phyloP scores from a whole-genome alignment of 2,329 filamentous ascomycete genomes.

The Rhexocercosporidium sp. region DNA sequence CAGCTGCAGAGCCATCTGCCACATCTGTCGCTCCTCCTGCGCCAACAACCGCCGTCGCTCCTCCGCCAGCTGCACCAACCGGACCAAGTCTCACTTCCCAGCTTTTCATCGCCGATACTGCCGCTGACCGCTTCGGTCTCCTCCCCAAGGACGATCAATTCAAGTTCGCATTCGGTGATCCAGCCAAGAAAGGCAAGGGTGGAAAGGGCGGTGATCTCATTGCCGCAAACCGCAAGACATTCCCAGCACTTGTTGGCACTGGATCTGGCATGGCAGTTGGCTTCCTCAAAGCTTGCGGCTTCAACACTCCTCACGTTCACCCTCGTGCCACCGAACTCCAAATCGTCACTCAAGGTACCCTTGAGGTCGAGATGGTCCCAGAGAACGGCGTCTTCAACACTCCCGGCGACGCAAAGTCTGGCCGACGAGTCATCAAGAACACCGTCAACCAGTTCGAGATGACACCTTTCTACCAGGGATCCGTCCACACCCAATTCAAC shows the following conservation, averaged over 20 bases:
- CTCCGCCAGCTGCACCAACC: conserved; percentile 18
- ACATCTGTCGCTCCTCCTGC: conserved; percentile 16
- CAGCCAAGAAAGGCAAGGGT: conserved; percentile 37
- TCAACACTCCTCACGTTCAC: conserved; percentile 63
- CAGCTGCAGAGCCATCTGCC: conserved; percentile 33
- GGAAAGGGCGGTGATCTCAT: conserved; percentile 55
- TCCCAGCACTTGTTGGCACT: conserved; percentile 60
- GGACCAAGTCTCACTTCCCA: conserved; percentile 31
- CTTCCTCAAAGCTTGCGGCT: conserved; percentile 56
- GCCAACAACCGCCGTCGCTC: conserved; percentile 15
- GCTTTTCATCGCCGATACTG: conserved; percentile 43
- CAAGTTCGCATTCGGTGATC: conserved; percentile 53
- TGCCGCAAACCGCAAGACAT: conserved; percentile 59
- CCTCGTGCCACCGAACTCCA: conserved; percentile 59
- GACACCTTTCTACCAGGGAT: conserved; percentile 60
- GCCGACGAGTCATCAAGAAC: conserved; percentile 47
- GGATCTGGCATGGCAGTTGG: conserved; percentile 57
- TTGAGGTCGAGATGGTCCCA: conserved; percentile 57
- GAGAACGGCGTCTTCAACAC: conserved; percentile 53
- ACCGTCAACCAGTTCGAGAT: conserved; percentile 52
- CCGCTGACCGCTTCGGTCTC: conserved; percentile 50
- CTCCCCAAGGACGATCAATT: conserved; percentile 52
- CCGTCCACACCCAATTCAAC: conserved; percentile 62
- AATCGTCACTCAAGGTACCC: conserved; percentile 53
- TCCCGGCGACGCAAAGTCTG: conserved; percentile 41